Conservation (phyloP, 164 flowering plant genomes). For the Aristolochia fimbriata region DNA sequence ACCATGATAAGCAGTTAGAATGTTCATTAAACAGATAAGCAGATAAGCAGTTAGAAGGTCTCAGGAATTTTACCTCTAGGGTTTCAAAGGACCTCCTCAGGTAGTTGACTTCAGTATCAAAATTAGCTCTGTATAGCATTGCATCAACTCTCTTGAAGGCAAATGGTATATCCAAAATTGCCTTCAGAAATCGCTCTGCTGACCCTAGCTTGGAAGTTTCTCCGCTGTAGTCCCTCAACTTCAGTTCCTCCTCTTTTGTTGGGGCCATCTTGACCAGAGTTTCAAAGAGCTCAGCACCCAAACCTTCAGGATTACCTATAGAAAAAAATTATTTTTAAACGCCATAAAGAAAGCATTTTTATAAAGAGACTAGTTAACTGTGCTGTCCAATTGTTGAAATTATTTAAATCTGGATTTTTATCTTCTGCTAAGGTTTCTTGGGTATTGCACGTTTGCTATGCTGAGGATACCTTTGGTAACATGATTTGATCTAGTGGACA, state of each 20-base stretch:
- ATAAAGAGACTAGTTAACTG: no score
- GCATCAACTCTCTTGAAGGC: slow-evolving; percentile 95
- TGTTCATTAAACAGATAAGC: neutral
- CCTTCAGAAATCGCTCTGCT: slow-evolving; percentile 85
- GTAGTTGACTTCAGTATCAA: slow-evolving; percentile 78
- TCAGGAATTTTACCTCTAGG: slow-evolving; percentile 62
- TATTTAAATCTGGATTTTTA: no score
- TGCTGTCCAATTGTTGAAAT: no score
- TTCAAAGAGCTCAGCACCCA: slow-evolving; percentile 87
- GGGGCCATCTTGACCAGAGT: slow-evolving; percentile 98
- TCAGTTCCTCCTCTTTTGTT: slow-evolving; percentile 94
- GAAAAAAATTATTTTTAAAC: neutral
- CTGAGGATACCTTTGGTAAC: no score
- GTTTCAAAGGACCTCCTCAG: slow-evolving; percentile 73
- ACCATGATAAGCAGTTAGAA: neutral
- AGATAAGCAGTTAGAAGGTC: neutral
- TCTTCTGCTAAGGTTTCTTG: no score
- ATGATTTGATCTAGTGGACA: no score
- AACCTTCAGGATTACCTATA: slow-evolving; percentile 75
- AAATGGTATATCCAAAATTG: slow-evolving; percentile 80
- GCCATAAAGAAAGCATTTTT: neutral
- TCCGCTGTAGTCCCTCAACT: slow-evolving; percentile 68
- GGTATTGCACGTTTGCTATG: no score
- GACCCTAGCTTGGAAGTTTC: slow-evolving; percentile 80
- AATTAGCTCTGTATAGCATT: slow-evolving; percentile 89